Percentiles rank a stretch among this genome's conserved stretches.
Evolutionary conservation across 2,329 filamentous ascomycete genomes (phyloP).

Genomic region (Coniochaeta hoffmannii): DNA sequence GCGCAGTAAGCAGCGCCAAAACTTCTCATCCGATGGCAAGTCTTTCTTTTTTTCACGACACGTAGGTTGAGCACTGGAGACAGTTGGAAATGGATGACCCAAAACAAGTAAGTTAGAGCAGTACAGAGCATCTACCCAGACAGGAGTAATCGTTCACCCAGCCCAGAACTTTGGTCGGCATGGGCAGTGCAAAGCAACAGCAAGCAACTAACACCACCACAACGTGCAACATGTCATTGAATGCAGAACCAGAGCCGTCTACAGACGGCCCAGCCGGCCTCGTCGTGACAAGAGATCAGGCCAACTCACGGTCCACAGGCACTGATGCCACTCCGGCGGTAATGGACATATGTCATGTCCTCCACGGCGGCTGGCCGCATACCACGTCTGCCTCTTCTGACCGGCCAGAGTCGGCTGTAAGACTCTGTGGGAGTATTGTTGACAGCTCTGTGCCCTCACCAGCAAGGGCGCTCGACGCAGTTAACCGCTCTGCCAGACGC

Average conservation of each 20-base stretch:
- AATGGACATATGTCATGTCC: not conserved
- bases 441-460: not conserved
- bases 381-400: not conserved
- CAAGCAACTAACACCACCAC: not conserved
- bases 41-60: too few species aligned
- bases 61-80: too few species aligned
- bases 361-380: not conserved
- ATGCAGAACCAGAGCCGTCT: not conserved
- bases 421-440: not conserved
- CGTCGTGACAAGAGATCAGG: not conserved
- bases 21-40: too few species aligned
- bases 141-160: too few species aligned
- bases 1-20: too few species aligned
- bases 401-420: not conserved
- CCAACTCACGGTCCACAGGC: not conserved
- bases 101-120: too few species aligned
- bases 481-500: not conserved
- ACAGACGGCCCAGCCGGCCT: not conserved
- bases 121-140: too few species aligned
- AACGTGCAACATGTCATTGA: not conserved
- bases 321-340: not conserved
- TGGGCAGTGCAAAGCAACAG: too few species aligned
- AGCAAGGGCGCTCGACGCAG: not conserved
- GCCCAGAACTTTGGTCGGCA: too few species aligned
- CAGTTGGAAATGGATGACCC: too few species aligned